phyloP scores from a whole-genome alignment of 192 early-diverging fungal genomes.

The Coemansia sp. region DNA sequence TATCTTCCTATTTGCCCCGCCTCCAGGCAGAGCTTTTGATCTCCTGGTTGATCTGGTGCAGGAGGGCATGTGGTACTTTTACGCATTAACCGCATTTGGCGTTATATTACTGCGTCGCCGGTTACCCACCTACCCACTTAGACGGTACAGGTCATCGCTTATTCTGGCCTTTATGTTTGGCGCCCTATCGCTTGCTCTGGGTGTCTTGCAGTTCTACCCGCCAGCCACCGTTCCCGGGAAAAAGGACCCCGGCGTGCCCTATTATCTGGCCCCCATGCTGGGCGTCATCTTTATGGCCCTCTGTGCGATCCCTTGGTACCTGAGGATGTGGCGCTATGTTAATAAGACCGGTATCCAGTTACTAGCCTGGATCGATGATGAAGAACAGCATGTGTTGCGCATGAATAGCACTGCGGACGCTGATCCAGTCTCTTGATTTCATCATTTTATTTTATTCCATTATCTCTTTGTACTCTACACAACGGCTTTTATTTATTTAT shows the following conservation, averaged over 20 bases:
- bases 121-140: conserved; percentile 42
- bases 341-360: conserved; percentile 41
- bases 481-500: neutral
- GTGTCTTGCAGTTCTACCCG: conserved; percentile 51
- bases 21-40: conserved; percentile 58
- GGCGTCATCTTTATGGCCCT: conserved; percentile 44
- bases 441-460: neutral
- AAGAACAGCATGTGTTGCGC: conserved; percentile 43
- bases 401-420: conserved; percentile 4
- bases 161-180: conserved; percentile 45
- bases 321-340: conserved; percentile 45
- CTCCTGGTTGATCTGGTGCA: conserved; percentile 58
- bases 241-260: conserved; percentile 27
- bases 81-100: conserved; percentile 59
- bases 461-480: neutral
- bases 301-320: conserved; percentile 42
- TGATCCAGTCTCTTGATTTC: neutral
- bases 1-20: conserved; percentile 56
- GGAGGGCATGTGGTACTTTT: conserved; percentile 64
- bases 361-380: conserved; percentile 40
- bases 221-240: conserved; percentile 38
- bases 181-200: conserved; percentile 30
- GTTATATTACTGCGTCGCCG: conserved; percentile 50
- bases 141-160: conserved; percentile 40
- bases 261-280: conserved; percentile 44